phyloP scores from a whole-genome alignment of 2,329 filamentous ascomycete genomes.

The Stemphylium lycopersici region DNA sequence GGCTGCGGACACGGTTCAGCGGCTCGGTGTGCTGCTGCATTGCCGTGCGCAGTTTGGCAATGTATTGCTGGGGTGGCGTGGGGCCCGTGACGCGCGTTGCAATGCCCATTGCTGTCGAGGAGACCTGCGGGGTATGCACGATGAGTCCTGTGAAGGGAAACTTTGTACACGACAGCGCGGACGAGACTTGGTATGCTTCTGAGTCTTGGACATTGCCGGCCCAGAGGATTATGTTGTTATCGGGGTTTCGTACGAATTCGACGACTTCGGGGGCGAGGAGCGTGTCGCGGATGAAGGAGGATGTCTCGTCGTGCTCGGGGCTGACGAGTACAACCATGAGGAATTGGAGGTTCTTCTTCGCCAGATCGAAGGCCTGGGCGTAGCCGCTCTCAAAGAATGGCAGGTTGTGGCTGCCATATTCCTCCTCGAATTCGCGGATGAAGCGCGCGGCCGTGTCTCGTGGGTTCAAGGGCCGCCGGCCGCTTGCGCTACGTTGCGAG shows the following conservation, averaged over 20 bases:
- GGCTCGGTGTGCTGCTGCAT: conserved; percentile 79
- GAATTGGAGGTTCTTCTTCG: conserved; percentile 90
- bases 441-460: conserved; percentile 88
- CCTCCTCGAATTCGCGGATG: conserved; percentile 91
- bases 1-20: conserved; percentile 74
- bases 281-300: conserved; percentile 79
- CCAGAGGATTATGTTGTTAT: conserved; percentile 87
- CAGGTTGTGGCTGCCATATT: conserved; percentile 75
- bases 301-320: conserved; percentile 92
- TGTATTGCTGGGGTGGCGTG: conserved; percentile 71
- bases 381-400: conserved; percentile 89
- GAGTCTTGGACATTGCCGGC: conserved; percentile 90
- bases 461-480: conserved; percentile 78
- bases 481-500: conserved; percentile 63
- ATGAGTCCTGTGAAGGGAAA: conserved; percentile 89
- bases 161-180: conserved; percentile 85
- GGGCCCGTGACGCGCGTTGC: conserved; percentile 79
- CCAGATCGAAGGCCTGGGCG: conserved; percentile 86
- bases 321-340: conserved; percentile 87
- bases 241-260: conserved; percentile 73
- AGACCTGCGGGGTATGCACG: conserved; percentile 84
- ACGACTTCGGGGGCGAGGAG: conserved; percentile 77
- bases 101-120: conserved; percentile 87
- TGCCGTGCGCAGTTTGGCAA: conserved; percentile 74
- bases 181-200: conserved; percentile 92